Evolutionary conservation across 2,329 filamentous ascomycete species (phyloP).

Genomic region (Diaporthe aspalathi): DNA sequence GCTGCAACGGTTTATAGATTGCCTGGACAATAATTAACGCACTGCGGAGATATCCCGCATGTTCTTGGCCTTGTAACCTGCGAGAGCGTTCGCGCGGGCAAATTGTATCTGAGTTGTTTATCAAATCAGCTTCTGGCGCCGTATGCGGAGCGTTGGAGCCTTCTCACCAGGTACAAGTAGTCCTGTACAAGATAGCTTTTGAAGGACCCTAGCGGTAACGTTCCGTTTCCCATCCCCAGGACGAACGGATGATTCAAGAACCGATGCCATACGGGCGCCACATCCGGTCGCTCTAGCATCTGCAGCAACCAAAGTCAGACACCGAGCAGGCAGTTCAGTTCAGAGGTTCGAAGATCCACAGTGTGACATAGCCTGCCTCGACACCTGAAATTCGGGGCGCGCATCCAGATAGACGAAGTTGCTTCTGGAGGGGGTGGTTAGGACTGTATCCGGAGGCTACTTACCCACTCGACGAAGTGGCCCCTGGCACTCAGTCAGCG

Average conservation of each 20-base stretch:
- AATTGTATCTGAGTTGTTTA: conserved; percentile 76
- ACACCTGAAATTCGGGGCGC: too few relatives aligned
- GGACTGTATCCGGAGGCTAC: too few relatives aligned
- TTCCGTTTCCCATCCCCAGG: conserved; percentile 78
- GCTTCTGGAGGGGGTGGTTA: too few relatives aligned
- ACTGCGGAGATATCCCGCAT: conserved; percentile 79
- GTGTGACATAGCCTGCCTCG: too few relatives aligned
- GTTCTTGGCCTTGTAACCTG: conserved; percentile 83
- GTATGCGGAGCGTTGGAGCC: not conserved
- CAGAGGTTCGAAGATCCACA: too few relatives aligned
- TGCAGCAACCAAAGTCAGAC: too few relatives aligned
- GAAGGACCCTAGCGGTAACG: conserved; percentile 80
- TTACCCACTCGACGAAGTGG: conserved; percentile 80
- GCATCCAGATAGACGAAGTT: too few relatives aligned
- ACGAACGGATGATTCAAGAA: conserved; percentile 90
- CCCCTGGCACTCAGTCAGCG: conserved; percentile 59
- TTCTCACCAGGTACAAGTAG: conserved; percentile 82
- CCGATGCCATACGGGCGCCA: conserved; percentile 77
- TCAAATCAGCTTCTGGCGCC: conserved; percentile 11
- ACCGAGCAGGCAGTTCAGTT: too few relatives aligned
- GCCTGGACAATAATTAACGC: conserved; percentile 45
- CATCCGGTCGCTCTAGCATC: conserved; percentile 78
- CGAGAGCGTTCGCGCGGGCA: conserved; percentile 84
- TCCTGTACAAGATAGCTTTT: conserved; percentile 93
- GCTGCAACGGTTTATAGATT: not conserved